Evolutionary conservation across 371 early-diverging fungal species (phyloP).

Genomic region (Encephalitozoon intestinalis): DNA sequence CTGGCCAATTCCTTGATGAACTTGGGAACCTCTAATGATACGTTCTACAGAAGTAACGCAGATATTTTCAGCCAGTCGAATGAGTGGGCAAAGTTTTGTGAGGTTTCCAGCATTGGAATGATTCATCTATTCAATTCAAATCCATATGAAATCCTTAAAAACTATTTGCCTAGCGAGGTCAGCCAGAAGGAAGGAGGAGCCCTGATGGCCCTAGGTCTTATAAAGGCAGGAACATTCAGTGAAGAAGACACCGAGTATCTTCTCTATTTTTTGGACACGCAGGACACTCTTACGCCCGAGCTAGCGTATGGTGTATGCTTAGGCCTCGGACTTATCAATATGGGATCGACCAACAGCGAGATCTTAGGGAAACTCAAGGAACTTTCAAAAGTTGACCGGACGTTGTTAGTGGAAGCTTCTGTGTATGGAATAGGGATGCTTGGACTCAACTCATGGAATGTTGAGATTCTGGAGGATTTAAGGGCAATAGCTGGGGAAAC

Average conservation of each 20-base stretch:
- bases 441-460: conserved; percentile 78
- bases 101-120: conserved; percentile 91
- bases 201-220: conserved; percentile 87
- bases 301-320: conserved; percentile 89
- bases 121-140: conserved; percentile 70
- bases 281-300: conserved; percentile 63
- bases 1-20: conserved; percentile 93
- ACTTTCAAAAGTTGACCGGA: conserved; percentile 67
- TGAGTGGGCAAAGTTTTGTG: conserved; percentile 96
- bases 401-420: conserved; percentile 91
- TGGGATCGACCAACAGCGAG: conserved; percentile 67
- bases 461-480: conserved; percentile 77
- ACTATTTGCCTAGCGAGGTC: conserved; percentile 69
- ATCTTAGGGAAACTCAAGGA: conserved; percentile 33
- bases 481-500: conserved; percentile 74
- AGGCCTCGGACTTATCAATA: conserved; percentile 71
- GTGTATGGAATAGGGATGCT: conserved; percentile 89
- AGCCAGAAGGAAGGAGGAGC: conserved; percentile 76
- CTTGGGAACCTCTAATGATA: conserved; percentile 91
- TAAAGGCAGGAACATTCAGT: conserved; percentile 79
- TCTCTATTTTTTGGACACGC: conserved; percentile 65
- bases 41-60: conserved; percentile 84
- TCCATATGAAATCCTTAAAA: conserved; percentile 43
- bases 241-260: conserved; percentile 70
- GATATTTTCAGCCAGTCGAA: conserved; percentile 90